phyloP scores from a whole-genome alignment of 1,284 basidiomycete species.

The Apiotrichum laibachii region DNA sequence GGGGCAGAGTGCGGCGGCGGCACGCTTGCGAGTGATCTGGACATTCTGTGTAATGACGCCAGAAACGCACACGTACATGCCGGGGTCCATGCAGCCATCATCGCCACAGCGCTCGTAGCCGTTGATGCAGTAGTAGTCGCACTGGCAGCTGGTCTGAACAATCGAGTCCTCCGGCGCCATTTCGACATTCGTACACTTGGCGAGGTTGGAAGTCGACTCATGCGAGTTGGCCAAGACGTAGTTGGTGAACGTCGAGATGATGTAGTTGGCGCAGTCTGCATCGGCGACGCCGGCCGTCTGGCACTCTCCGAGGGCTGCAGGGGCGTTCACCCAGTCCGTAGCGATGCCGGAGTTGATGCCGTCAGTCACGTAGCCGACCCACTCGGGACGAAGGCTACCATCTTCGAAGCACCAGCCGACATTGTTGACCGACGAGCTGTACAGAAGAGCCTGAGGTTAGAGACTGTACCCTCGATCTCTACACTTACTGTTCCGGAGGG shows the following conservation, averaged over 20 bases:
- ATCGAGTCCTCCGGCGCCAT: no score
- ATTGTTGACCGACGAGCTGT: neutral
- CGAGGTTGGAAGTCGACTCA: no score
- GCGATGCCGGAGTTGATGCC: neutral
- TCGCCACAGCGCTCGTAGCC: neutral
- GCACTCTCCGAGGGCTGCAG: neutral
- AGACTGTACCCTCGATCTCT: no score
- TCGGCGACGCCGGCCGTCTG: neutral
- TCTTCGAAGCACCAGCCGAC: constrained; percentile 3
- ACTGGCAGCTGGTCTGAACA: neutral
- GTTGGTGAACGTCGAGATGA: neutral
- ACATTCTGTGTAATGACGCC: constrained; percentile 34
- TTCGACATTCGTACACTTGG: no score
- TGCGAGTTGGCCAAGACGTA: no score
- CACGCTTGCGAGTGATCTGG: neutral
- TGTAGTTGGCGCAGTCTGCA: neutral
- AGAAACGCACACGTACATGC: neutral
- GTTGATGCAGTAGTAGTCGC: neutral
- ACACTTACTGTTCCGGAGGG: no score
- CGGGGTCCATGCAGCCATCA: neutral
- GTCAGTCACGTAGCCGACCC: neutral
- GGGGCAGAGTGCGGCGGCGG: neutral
- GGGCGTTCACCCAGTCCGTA: neutral
- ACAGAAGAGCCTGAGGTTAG: no score
- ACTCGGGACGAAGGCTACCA: neutral